Evolutionary conservation across 2,329 filamentous ascomycete genomes (phyloP).

Genomic region (Calcarisporium arbuscula): DNA sequence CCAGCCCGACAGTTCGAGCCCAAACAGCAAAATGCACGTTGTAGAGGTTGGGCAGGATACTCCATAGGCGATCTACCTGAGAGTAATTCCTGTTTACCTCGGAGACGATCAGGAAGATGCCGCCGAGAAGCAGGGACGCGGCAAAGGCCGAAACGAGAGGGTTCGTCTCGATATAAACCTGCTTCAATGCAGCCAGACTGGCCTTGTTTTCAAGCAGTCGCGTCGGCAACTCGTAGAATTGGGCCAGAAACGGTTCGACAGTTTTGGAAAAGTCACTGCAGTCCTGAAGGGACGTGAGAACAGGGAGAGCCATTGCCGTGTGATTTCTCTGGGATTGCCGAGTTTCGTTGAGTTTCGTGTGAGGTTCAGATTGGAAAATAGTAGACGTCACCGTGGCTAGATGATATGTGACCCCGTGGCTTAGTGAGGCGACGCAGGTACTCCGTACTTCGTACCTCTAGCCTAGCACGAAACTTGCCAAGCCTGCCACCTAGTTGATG

Average conservation of each 20-base stretch:
- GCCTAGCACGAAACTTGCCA: no score
- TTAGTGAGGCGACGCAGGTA: no score
- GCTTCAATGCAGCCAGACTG: constrained; percentile 55
- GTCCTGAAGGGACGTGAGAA: constrained; percentile 63
- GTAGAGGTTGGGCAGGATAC: constrained; percentile 80
- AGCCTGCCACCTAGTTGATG: no score
- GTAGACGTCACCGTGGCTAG: no score
- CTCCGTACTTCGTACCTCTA: no score
- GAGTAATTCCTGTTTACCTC: constrained; percentile 93
- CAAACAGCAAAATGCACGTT: constrained; percentile 79
- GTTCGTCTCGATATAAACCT: constrained; percentile 79
- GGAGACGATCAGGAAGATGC: constrained; percentile 66
- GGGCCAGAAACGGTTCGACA: constrained; percentile 66
- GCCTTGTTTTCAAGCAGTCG: constrained; percentile 54
- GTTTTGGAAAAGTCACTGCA: constrained; percentile 71
- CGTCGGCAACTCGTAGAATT: constrained; percentile 64
- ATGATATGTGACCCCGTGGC: no score
- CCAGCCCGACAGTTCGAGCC: constrained; percentile 67
- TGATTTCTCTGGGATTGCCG: no score
- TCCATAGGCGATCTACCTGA: constrained; percentile 94
- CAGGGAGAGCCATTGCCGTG: constrained; percentile 60
- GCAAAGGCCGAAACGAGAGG: constrained; percentile 72
- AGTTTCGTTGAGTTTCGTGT: no score
- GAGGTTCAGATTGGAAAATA: no score
- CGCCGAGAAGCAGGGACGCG: constrained; percentile 63